Evolutionary conservation across 140 eudicot genomes (phyloP), one percentile per base, ranked within the genome.

Genomic region (Erigeron philadelphicus): DNA sequence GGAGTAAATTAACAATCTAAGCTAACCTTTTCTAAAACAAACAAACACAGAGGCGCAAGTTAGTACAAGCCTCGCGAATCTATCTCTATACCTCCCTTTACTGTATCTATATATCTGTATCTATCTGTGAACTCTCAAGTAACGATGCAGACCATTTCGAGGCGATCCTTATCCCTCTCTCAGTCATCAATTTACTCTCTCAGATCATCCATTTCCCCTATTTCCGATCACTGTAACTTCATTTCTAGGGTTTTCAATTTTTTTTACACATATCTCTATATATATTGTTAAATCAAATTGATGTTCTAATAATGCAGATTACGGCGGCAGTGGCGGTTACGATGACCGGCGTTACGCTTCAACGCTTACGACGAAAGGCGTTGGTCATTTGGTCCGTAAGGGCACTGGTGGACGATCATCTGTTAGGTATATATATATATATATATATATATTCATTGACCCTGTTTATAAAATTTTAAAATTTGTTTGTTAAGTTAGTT

Each of bases 371-470:
- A 48, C 90, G 61, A 84, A 72, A 82, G 96, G 93, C 16, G 79
- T 80, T 40, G 96, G 98, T 6, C 93, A 84, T 78, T 56, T 92
- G 78, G 85, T 86, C 25, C 92, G 96, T 11, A 92, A 92, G 84
- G 98, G 98, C 54, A 92, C 96, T 61, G 98, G 96, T 61, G 98
- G 98, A 63, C 83, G 98, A 83, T 92, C 98, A 15, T 92, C 98
- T 13, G 95, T 92, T 57, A 92, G 98, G 98, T 92, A 71, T 41
- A 41, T 4, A 1, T 16, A 15, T 66, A 38, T 56, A 9, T 59
- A 2, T 0, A 19, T 59, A 19, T 31, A 42, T 59, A 25, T 5
- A 31, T 31, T 31, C 38, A 31, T 31, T 31, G 2, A 0, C 0
- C 5, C 38, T 31, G 38, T 31, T 31, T 31, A 31, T 31, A 31